Evolutionary conservation across 176 grass and related monocot genomes (phyloP), one percentile per base, ranked within the genome.

Genomic region (Eleusine coracana): DNA sequence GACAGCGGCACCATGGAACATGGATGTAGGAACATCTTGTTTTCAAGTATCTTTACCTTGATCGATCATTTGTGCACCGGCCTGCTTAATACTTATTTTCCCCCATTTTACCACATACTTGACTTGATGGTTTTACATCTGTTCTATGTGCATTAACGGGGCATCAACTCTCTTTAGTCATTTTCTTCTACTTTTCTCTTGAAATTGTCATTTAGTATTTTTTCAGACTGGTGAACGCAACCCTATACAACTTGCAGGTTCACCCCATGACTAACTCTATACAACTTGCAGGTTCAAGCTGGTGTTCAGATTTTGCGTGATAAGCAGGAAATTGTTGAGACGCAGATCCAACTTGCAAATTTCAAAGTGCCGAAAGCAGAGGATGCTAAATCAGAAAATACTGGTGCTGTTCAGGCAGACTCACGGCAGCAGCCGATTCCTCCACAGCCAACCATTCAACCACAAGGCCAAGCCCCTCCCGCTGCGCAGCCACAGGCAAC

Each of bases 281-380:
- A 5, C 49, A 56, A 36, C 10, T 17, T 66, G 73, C 82, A 99
- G 96, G 96, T 99, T 54, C 93, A 96, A 78, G 67, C 89, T 20
- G 89, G 87, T 25, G 91, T 96, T 41, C 96, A 96, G 44, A 85
- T 96, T 86, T 76, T 99, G 73, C 91, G 91, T 45, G 96, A 99
- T 84, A 99, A 96, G 45, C 96, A 99, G 81, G 88, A 94, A 72
- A 93, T 90, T 74, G 76, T 90, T 13, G 93, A 94, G 74, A 71
- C 89, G 16, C 93, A 92, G 73, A 34, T 96, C 39, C 91, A 94
- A 31, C 96, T 93, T 70, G 44, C 89, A 36, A 95, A 96, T 73
- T 60, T 99, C 54, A 89, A 93, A 77, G 40, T 78, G 38, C 83
- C 85, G 15, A 87, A 91, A 84, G 64, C n/a, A 64, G 87, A 86